Conservation (phyloP, 2,329 filamentous ascomycete species). For the Phaeosphaeriaceae sp. region DNA sequence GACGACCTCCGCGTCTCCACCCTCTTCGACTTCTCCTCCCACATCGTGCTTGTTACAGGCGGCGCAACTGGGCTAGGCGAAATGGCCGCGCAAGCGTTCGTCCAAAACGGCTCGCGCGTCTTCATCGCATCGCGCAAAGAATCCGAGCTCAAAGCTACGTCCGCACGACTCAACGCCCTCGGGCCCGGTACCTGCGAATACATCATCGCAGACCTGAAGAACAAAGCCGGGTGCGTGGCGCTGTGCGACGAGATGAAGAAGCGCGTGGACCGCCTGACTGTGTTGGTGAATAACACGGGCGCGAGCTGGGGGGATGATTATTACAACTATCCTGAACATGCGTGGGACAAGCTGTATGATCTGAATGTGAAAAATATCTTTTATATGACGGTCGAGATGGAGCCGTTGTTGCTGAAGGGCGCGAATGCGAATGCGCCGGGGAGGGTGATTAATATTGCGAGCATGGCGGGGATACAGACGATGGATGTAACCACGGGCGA, state of each 20-base stretch:
- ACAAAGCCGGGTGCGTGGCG: constrained; percentile 58
- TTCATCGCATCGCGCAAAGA: constrained; percentile 63
- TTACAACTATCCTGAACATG: constrained; percentile 64
- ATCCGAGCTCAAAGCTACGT: constrained; percentile 56
- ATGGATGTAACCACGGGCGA: constrained; percentile 54
- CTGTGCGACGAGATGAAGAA: constrained; percentile 58
- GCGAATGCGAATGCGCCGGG: constrained; percentile 53
- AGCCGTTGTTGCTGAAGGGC: constrained; percentile 56
- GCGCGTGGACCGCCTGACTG: constrained; percentile 51
- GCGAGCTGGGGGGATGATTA: constrained; percentile 64
- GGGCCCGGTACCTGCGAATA: constrained; percentile 60
- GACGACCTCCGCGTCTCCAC: constrained; percentile 41
- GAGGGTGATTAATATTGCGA: constrained; percentile 62
- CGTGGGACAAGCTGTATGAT: constrained; percentile 64
- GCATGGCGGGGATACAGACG: constrained; percentile 54
- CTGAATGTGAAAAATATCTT: constrained; percentile 63
- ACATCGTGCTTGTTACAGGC: constrained; percentile 59
- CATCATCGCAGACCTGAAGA: constrained; percentile 60
- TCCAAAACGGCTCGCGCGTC: constrained; percentile 60
- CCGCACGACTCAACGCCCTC: constrained; percentile 57
- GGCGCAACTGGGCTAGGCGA: constrained; percentile 61
- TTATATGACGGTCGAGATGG: constrained; percentile 55
- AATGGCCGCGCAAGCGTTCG: constrained; percentile 63
- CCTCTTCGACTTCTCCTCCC: constrained; percentile 45
- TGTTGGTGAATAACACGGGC: constrained; percentile 62